Evolutionary conservation across 495 filamentous ascomycete species (phyloP), one percentile per base, ranked within the genome.

Genomic region (Entonaema liquescens): DNA sequence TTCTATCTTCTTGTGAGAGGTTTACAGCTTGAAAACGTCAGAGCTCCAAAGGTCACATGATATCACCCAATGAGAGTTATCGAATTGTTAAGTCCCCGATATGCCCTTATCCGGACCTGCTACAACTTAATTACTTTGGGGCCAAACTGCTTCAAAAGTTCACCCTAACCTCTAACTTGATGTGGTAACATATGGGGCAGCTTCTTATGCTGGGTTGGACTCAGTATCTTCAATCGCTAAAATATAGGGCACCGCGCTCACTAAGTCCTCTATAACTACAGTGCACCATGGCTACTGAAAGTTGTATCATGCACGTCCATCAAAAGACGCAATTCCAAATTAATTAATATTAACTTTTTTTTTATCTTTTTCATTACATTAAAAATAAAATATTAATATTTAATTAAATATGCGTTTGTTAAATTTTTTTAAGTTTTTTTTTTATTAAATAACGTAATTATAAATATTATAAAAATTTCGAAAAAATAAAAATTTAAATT

Each of bases 41-140:
- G 59, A 71, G 68, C 68, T 70, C 1, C 17, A 5, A 2, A 4
- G 15, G 40, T 62, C 68, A 71, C 63, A 63, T 71, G 68, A 50
- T 44, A 44, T n/a, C 11, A 7, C 9, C 9, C 40, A 65, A 47
- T 19, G 50, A 57, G 62, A 50, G 21, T 50, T 25, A 62, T 50
- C 49, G 40, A 21, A 17, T 62, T 21, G 26, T 42, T 47, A 47
- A 47, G 19, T 47, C 5, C 42, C 9, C 9, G 42, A 47, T 47
- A 47, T 47, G 42, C 2, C 8, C 17, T 47, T 47, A 47, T 47
- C 42, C 19, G 23, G 5, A 17, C 15, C 38, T 40, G 15, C n/a
- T 47, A 4, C 19, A 9, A n/a, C 15, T 12, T n/a, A 5, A n/a
- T 38, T n/a, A 15, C 36, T 38, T n/a, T 38, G 36, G 38, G 5